Percentiles rank a stretch among this genome's conserved stretches.
Conservation (phyloP, 305 asterid genomes). For the Ajuga reptans region DNA sequence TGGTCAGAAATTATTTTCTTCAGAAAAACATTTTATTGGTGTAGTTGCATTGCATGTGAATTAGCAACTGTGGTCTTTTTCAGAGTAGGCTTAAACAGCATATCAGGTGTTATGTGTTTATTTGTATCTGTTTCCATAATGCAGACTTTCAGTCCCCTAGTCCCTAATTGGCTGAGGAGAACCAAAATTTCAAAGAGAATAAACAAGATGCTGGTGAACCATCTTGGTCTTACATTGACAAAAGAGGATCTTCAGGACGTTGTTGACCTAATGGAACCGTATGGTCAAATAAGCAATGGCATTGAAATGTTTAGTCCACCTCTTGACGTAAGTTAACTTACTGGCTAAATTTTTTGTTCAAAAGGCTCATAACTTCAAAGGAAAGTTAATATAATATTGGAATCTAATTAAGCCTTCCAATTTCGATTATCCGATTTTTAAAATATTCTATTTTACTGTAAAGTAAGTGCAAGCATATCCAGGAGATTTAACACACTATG, state of each 20-base stretch:
- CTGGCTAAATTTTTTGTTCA: constrained; percentile 7
- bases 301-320: constrained; percentile 76
- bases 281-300: constrained; percentile 80
- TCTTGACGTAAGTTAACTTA: constrained; percentile 53
- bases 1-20: too few species aligned
- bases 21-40: neutral
- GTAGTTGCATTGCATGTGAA: neutral
- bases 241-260: constrained; percentile 82
- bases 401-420: neutral
- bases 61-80: neutral
- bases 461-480: neutral
- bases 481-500: too few species aligned
- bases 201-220: constrained; percentile 69
- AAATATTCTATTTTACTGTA: neutral
- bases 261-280: constrained; percentile 95
- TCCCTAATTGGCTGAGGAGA: constrained; percentile 80
- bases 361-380: constrained; percentile 14
- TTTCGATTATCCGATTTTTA: neutral
- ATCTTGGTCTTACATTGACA: constrained; percentile 77
- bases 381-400: constrained; percentile 5
- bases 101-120: constrained; percentile 9
- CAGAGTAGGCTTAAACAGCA: neutral
- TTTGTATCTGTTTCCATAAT: constrained; percentile 22
- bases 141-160: constrained; percentile 64
- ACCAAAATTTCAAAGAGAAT: constrained; percentile 44